Evolutionary conservation across 805 yeast species (phyloP).

Genomic region (Komagataella pseudopastoris): DNA sequence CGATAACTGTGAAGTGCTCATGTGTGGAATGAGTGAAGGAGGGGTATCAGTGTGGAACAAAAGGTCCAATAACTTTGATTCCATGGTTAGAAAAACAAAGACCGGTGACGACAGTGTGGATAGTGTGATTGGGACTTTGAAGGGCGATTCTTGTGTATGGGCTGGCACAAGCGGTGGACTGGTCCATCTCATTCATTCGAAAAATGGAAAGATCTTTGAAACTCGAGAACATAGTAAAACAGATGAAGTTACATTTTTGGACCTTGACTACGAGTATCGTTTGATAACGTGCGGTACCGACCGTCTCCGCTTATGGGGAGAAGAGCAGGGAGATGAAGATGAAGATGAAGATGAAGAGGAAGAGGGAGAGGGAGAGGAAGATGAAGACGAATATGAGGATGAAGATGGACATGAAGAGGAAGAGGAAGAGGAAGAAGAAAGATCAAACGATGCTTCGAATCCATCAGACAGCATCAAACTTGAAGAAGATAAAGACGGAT

Average conservation of each 20-base stretch:
- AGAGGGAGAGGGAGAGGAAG: background rate
- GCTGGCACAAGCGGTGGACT: constrained; percentile 72
- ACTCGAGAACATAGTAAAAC: constrained; percentile 48
- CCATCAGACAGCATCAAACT: constrained; percentile 16
- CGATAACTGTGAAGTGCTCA: constrained; percentile 45
- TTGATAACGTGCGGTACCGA: constrained; percentile 80
- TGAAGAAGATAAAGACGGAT: background rate
- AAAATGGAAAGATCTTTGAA: constrained; percentile 49
- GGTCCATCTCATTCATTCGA: constrained; percentile 53
- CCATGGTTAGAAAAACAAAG: constrained; percentile 69
- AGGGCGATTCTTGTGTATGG: constrained; percentile 47
- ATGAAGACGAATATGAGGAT: background rate
- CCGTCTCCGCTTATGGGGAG: constrained; percentile 48
- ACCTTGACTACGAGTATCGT: constrained; percentile 71
- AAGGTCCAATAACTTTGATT: constrained; percentile 50
- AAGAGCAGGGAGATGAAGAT: background rate
- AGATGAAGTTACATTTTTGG: constrained; percentile 71
- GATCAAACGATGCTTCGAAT: background rate
- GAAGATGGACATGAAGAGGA: background rate
- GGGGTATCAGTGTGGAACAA: constrained; percentile 79
- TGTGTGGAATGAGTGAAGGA: constrained; percentile 89
- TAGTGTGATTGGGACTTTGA: constrained; percentile 44
- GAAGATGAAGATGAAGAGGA: background rate
- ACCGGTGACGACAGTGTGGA: constrained; percentile 63
- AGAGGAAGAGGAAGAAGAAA: background rate